phyloP scores from a whole-genome alignment of 2,329 filamentous ascomycete genomes.

The Epichloe aotearoae region DNA sequence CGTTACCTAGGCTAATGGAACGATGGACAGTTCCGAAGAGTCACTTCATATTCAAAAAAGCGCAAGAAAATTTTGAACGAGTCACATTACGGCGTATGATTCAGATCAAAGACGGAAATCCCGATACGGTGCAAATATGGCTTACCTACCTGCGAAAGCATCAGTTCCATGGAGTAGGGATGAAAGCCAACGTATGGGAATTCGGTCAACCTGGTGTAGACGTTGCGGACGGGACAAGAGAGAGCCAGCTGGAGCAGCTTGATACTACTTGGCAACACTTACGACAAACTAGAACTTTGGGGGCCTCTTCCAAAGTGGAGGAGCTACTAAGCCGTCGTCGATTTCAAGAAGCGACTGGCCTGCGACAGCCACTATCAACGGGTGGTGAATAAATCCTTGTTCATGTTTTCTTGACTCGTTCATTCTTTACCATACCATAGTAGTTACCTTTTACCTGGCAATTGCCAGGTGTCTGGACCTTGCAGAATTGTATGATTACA shows the following conservation, averaged over 20 bases:
- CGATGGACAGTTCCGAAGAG: slow-evolving; percentile 85
- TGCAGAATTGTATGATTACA: neutral
- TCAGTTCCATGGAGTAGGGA: slow-evolving; percentile 88
- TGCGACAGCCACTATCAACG: slow-evolving; percentile 11
- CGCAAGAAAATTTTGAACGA: slow-evolving; percentile 93
- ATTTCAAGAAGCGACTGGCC: slow-evolving; percentile 25
- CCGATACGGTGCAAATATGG: slow-evolving; percentile 83
- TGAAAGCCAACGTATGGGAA: slow-evolving; percentile 98
- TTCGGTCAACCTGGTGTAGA: slow-evolving; percentile 53
- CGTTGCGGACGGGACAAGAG: slow-evolving; percentile 13
- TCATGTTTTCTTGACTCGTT: neutral
- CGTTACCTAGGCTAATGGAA: slow-evolving; percentile 75
- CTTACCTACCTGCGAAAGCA: slow-evolving; percentile 84
- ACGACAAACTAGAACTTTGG: slow-evolving; percentile 35
- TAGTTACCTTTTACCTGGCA: neutral
- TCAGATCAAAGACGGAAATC: slow-evolving; percentile 83
- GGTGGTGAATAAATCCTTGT: neutral
- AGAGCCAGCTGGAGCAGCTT: slow-evolving; percentile 20
- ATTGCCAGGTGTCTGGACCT: neutral
- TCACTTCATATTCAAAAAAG: slow-evolving; percentile 94
- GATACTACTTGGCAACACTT: slow-evolving; percentile 42
- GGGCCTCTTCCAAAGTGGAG: slow-evolving; percentile 41
- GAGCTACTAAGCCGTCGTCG: slow-evolving; percentile 41
- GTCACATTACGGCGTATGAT: slow-evolving; percentile 76
- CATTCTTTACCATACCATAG: neutral